These are phyloP conservation scores for Coemansia pectinata DNA, from an alignment of 192 early-diverging fungal genomes.

Conservation along the genomic window DNA sequence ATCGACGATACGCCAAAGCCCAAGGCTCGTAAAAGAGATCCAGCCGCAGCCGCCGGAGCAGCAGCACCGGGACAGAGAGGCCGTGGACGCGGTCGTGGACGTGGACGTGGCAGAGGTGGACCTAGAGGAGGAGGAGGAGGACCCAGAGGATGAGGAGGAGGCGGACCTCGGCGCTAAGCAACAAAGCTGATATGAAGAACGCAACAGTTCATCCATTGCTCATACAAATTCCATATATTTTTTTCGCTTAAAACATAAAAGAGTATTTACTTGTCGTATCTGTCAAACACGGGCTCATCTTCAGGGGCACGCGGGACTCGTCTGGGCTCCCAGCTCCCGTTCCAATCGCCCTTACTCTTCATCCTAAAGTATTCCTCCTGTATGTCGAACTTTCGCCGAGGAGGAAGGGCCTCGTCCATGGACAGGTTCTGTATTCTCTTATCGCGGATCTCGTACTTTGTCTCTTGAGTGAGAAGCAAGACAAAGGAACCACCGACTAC, in stretches of 20 bases:
- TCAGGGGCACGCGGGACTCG: slow-evolving; percentile 44
- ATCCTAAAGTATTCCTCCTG: slow-evolving; percentile 72
- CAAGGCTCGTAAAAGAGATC: slow-evolving; percentile 85
- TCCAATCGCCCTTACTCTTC: slow-evolving; percentile 38
- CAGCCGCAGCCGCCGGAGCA: slow-evolving; percentile 24
- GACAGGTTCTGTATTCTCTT: slow-evolving; percentile 53
- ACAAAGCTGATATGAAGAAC: not conserved
- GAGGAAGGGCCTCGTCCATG: slow-evolving; percentile 60
- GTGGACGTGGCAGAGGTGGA: slow-evolving; percentile 68
- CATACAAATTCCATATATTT: not conserved
- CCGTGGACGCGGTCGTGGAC: slow-evolving; percentile 73
- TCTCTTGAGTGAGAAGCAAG: slow-evolving; percentile 70
- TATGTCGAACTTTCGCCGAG: slow-evolving; percentile 61
- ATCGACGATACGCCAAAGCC: slow-evolving; percentile 94
- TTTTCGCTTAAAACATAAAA: not conserved
- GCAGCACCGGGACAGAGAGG: slow-evolving; percentile 22
- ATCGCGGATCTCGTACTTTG: slow-evolving; percentile 77
- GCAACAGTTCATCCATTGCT: not conserved
- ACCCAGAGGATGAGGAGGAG: slow-evolving; percentile 28
- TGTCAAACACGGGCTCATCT: slow-evolving; percentile 54
- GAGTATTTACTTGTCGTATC: slow-evolving; percentile 21
- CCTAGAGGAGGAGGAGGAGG: slow-evolving; percentile 57
- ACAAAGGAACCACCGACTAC: slow-evolving; percentile 73
- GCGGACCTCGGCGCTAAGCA: slow-evolving; percentile 41
- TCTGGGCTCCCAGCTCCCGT: slow-evolving; percentile 52